These are phyloP conservation scores for Cryptococcus deneoformans DNA, from an alignment of 1,284 basidiomycete genomes.

Conservation along the genomic window DNA sequence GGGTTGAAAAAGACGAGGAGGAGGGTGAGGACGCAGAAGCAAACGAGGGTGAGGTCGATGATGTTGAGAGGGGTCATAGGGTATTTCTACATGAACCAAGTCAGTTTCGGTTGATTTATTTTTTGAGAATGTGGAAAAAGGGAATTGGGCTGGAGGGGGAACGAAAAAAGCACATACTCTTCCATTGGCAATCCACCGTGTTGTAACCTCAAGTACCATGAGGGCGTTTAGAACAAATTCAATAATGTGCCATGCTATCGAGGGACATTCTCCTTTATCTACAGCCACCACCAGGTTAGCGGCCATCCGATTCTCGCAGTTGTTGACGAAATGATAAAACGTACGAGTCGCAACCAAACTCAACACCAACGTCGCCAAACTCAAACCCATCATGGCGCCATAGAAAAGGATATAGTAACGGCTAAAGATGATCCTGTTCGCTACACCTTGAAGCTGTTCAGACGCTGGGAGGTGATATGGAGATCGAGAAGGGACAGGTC, in stretches of 20 bases:
- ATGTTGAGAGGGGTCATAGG: constrained; percentile 90
- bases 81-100: constrained; percentile 67
- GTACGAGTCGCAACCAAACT: constrained; percentile 58
- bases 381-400: constrained; percentile 81
- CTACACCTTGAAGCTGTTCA: constrained; percentile 48
- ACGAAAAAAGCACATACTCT: constrained; percentile 58
- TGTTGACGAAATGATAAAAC: neutral
- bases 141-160: neutral
- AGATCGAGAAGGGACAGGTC: constrained; percentile 25
- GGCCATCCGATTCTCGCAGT: neutral
- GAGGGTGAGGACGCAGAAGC: constrained; percentile 81
- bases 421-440: constrained; percentile 48
- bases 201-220: constrained; percentile 88
- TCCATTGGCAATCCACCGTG: constrained; percentile 85
- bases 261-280: constrained; percentile 46
- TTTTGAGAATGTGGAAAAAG: no score
- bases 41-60: constrained; percentile 77
- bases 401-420: constrained; percentile 62
- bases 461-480: constrained; percentile 42
- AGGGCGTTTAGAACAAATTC: constrained; percentile 86
- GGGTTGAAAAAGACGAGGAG: constrained; percentile 70
- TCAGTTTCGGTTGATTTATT: neutral
- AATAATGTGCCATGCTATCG: constrained; percentile 74
- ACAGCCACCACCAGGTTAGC: neutral
- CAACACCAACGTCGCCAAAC: constrained; percentile 85